Percentiles rank a stretch among this genome's conserved stretches.
Conservation (phyloP, 768 basidiomycete genomes). For the Wakefieldia striispora region DNA sequence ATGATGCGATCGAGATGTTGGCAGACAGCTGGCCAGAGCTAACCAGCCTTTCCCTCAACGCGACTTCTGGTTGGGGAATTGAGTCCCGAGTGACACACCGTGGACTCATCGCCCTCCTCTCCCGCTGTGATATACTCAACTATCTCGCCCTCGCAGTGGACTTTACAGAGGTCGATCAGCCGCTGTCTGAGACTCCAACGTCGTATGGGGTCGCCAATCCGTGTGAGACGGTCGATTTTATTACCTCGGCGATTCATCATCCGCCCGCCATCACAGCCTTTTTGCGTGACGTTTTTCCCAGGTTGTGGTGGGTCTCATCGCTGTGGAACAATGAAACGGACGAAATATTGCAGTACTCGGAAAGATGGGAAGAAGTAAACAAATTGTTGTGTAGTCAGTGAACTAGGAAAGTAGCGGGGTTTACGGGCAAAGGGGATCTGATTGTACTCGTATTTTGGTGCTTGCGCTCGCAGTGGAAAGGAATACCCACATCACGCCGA, state of each 20-base stretch:
- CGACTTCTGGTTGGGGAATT: no score
- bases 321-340: no score
- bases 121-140: conserved; percentile 5
- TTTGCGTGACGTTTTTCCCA: conserved; percentile 23
- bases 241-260: conserved; percentile 19
- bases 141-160: conserved; percentile 21
- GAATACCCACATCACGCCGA: no score
- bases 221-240: conserved; percentile 14
- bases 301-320: no score
- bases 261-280: conserved; percentile 24
- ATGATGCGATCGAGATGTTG: conserved; percentile 15
- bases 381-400: no score
- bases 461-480: no score
- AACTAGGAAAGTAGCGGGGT: no score
- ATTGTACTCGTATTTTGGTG: no score
- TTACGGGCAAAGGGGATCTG: no score
- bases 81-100: no score
- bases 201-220: conserved; percentile 8
- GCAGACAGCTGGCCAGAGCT: conserved; percentile 23
- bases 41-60: conserved; percentile 15
- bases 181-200: neutral
- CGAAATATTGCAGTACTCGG: no score
- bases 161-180: conserved; percentile 18
- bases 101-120: conserved; percentile 17
- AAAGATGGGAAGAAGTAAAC: no score